Percentiles rank a stretch among this genome's conserved stretches.
Evolutionary conservation across 345 rosid species (phyloP).

Genomic region (Nephelium lappaceum): DNA sequence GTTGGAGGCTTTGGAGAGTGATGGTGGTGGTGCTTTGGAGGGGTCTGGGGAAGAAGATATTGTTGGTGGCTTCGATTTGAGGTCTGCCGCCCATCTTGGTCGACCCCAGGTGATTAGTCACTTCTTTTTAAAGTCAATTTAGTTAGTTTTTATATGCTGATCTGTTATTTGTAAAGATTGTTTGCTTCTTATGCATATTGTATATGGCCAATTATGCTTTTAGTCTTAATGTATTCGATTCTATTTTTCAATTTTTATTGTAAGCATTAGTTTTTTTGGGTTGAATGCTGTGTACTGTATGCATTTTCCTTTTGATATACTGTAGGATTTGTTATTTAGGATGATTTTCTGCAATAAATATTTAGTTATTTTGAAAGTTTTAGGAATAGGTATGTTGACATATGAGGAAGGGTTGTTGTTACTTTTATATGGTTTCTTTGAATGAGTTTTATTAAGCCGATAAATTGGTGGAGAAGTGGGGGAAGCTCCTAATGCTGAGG

Average conservation of each 20-base stretch:
- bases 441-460: background rate
- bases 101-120: constrained; percentile 61
- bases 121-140: background rate
- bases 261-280: background rate
- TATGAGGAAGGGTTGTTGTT: background rate
- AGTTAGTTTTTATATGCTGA: background rate
- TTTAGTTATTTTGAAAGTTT: background rate
- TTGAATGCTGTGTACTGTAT: background rate
- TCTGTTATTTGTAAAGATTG: background rate
- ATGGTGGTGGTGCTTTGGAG: constrained; percentile 24
- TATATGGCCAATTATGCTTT: background rate
- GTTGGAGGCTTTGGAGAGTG: constrained; percentile 43
- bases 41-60: constrained; percentile 51
- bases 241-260: background rate
- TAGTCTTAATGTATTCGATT: background rate
- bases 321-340: background rate
- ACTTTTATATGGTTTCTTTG: background rate
- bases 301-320: background rate
- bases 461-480: background rate
- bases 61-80: constrained; percentile 51
- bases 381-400: background rate
- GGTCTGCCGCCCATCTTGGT: constrained; percentile 52
- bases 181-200: background rate
- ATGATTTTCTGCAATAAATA: background rate
- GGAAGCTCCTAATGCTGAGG: background rate